Evolutionary conservation across 352 stramenopile species (phyloP), one percentile per base, ranked within the genome.

Genomic region (Pythium vanterpoolii): DNA sequence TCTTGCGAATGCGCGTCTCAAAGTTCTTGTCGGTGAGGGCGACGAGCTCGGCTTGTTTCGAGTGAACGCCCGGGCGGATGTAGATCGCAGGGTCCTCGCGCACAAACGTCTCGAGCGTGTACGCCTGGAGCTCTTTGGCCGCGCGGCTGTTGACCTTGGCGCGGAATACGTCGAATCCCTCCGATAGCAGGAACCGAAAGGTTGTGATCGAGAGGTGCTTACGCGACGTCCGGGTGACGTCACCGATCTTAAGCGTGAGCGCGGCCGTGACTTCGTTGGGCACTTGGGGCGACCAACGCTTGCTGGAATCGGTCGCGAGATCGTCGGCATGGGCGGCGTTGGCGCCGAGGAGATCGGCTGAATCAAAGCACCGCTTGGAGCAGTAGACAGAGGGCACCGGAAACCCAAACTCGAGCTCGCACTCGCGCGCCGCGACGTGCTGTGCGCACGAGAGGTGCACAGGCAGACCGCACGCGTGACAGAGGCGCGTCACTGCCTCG

Each of bases 41-140:
- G 51, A 93, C 81, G 46, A 90, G 73, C 56, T 90, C 83, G n/a
- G 79, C 73, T 62, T 93, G 83, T 59, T 90, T 93, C 27, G 83
- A 90, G 66, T 90, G 81, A 42, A 81, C 76, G 3, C 77, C 77
- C 7, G 83, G 83, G 4, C 74, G 73, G 62, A 93, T 90, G 72
- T 93, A 93, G n/a, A 93, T 71, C 16, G 79, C 77, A 21, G 36
- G 31, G 54, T 93, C 81, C 34, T 84, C 76, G 28, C 79, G 76
- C 49, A 90, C 69, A 44, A 86, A 72, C n/a, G 48, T 56, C 28
- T 87, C 76, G 19, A 66, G 64, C 4, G 53, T 56, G 51, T 71
- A 66, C 27, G 45, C 69, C 57, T 77, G 68, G n/a, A 90, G 64
- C 56, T 85, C 75, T 24, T 79, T 76, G 38, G 70, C 52, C 36